Evolutionary conservation across 2,329 filamentous ascomycete species (phyloP).

Genomic region (Colletotrichum shisoi): DNA sequence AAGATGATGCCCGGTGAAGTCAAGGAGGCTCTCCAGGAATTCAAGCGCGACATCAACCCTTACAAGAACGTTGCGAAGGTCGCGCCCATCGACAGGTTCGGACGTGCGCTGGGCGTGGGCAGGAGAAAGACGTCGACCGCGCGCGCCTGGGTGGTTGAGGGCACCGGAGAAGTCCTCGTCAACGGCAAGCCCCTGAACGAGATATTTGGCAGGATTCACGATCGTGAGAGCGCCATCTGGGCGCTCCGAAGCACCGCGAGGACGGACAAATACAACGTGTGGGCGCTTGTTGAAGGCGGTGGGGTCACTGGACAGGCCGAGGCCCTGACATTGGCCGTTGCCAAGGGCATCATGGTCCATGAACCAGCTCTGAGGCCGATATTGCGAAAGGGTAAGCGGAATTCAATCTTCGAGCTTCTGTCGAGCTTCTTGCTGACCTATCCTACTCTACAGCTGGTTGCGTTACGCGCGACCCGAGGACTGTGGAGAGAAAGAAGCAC

Average conservation of each 20-base stretch:
- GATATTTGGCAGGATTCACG: conserved; percentile 86
- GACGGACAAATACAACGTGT: conserved; percentile 96
- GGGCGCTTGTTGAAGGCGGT: conserved; percentile 83
- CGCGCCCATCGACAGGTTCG: conserved; percentile 75
- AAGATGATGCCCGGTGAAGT: conserved; percentile 76
- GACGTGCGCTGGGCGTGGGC: conserved; percentile 81
- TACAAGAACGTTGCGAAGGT: conserved; percentile 69
- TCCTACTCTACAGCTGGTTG: conserved; percentile 75
- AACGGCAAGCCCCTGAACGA: conserved; percentile 88
- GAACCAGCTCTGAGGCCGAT: conserved; percentile 90
- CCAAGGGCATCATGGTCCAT: conserved; percentile 86
- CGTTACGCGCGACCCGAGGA: conserved; percentile 87
- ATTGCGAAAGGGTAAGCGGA: conserved; percentile 80
- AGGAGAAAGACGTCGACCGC: conserved; percentile 88
- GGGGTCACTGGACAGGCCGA: conserved; percentile 96
- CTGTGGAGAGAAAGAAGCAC: conserved; percentile 97
- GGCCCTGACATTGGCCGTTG: conserved; percentile 87
- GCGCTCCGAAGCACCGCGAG: conserved; percentile 82
- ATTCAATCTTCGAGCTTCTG: neutral
- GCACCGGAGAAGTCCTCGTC: conserved; percentile 85
- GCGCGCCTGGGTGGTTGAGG: conserved; percentile 87
- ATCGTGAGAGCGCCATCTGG: conserved; percentile 94
- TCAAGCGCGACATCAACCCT: conserved; percentile 78
- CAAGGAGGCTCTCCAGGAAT: conserved; percentile 68
- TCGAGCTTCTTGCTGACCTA: conserved; percentile 52